Conservation (phyloP, 139 green algal species). For the Pleodorina starrii region DNA sequence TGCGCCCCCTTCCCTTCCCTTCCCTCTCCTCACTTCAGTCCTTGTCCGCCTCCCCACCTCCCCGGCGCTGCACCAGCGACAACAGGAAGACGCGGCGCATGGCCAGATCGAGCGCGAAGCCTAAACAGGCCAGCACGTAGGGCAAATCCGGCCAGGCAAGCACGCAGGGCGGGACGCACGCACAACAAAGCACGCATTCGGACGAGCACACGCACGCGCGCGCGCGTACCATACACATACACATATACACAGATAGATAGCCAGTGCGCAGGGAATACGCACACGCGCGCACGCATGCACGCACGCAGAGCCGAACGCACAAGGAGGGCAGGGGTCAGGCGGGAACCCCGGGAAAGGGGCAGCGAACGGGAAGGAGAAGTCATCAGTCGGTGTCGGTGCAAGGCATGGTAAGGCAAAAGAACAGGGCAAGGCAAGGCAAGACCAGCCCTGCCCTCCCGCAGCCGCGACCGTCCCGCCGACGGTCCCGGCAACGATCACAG, state of each 20-base stretch:
- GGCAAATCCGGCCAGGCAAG: neutral
- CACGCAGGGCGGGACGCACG: neutral
- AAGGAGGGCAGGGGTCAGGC: neutral
- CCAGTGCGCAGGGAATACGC: no score
- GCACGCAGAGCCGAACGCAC: neutral
- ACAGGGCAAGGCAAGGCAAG: neutral
- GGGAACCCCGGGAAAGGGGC: neutral
- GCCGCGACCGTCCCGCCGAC: no score
- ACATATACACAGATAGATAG: neutral
- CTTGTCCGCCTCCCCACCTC: no score
- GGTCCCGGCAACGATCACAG: no score
- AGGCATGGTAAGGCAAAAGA: neutral
- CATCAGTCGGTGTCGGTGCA: neutral
- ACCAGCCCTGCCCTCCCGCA: no score
- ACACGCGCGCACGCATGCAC: no score
- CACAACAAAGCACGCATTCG: neutral
- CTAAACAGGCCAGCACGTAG: neutral
- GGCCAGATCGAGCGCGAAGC: slow-evolving; percentile 6
- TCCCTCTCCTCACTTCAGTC: no score
- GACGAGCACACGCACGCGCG: neutral
- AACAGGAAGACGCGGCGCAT: neutral
- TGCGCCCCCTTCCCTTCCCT: no score
- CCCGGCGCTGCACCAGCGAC: slow-evolving; percentile 3
- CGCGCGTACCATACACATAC: neutral
- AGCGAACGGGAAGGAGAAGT: neutral